Percentiles rank a stretch among this genome's conserved stretches.
phyloP scores from a whole-genome alignment of 495 filamentous ascomycete species.

The Penicillium coffeae region DNA sequence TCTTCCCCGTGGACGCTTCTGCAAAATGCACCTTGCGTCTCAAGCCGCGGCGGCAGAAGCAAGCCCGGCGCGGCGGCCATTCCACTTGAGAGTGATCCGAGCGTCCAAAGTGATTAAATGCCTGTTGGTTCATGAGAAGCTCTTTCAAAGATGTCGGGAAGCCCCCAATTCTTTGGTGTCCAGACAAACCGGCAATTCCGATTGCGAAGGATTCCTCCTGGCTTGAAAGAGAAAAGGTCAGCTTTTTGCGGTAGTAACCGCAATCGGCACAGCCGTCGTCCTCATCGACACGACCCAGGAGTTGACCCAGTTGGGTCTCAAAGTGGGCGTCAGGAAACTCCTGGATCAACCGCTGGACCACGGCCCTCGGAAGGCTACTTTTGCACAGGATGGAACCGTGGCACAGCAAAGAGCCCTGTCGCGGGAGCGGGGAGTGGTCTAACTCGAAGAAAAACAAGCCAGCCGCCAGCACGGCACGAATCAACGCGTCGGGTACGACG shows the following conservation, averaged over 20 bases:
- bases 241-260: slow-evolving; percentile 9
- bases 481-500: neutral
- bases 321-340: slow-evolving; percentile 3
- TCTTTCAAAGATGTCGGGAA: slow-evolving; percentile 9
- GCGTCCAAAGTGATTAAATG: slow-evolving; percentile 4
- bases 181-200: neutral
- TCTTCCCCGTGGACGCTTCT: neutral
- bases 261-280: slow-evolving; percentile 7
- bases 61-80: neutral
- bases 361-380: neutral
- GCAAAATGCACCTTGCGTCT: slow-evolving; percentile 5
- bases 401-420: slow-evolving; percentile 5
- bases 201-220: slow-evolving; percentile 5
- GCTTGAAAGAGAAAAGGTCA: slow-evolving; percentile 2
- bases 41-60: slow-evolving; percentile 2
- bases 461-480: slow-evolving; percentile 1
- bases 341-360: neutral
- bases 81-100: slow-evolving; percentile 3
- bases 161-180: slow-evolving; percentile 3
- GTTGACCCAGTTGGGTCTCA: neutral
- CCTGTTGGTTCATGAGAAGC: slow-evolving; percentile 3
- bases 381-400: slow-evolving; percentile 12
- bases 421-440: slow-evolving; percentile 7
- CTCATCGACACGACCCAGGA: slow-evolving; percentile 1
- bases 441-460: slow-evolving; percentile 19